Conservation (phyloP, 371 early-diverging fungal genomes). For the Fennellomyces sp. region DNA sequence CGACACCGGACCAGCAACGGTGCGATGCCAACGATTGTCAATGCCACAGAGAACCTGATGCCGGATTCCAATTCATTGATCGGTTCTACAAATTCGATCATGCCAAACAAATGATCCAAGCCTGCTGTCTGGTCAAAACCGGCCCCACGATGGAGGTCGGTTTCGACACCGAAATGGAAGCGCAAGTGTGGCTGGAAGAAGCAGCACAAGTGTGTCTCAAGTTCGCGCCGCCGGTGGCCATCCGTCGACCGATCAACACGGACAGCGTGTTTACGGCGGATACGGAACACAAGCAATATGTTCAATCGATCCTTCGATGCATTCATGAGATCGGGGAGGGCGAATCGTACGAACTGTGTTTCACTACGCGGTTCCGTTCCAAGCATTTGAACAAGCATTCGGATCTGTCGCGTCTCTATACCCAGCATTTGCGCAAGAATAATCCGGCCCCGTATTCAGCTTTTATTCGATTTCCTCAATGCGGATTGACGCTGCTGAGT, state of each 20-base stretch:
- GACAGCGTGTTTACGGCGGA: constrained; percentile 46
- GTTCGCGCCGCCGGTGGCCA: neutral
- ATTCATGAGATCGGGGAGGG: constrained; percentile 78
- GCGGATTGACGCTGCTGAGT: constrained; percentile 43
- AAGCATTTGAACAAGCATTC: neutral
- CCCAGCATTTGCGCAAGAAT: constrained; percentile 58
- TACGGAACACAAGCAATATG: constrained; percentile 56
- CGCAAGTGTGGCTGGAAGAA: constrained; percentile 24
- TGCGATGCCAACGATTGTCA: constrained; percentile 38
- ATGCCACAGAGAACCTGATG: constrained; percentile 70
- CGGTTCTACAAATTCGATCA: constrained; percentile 82
- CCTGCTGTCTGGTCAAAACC: constrained; percentile 47
- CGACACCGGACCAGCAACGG: constrained; percentile 40
- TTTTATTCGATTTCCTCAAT: constrained; percentile 54
- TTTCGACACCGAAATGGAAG: constrained; percentile 12
- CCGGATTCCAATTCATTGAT: constrained; percentile 83
- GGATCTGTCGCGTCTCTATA: constrained; percentile 61
- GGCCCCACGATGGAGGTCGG: constrained; percentile 11
- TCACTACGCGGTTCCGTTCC: constrained; percentile 83
- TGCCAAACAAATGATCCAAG: constrained; percentile 37
- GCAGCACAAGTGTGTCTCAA: constrained; percentile 11
- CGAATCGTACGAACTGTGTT: constrained; percentile 93
- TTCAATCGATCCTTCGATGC: constrained; percentile 66
- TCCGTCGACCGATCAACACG: too few relatives aligned
- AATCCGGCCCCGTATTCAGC: constrained; percentile 94